Percentiles rank a stretch among this genome's conserved stretches.
Conservation (phyloP, 2,329 filamentous ascomycete genomes). For the Bipolaris victoriae region DNA sequence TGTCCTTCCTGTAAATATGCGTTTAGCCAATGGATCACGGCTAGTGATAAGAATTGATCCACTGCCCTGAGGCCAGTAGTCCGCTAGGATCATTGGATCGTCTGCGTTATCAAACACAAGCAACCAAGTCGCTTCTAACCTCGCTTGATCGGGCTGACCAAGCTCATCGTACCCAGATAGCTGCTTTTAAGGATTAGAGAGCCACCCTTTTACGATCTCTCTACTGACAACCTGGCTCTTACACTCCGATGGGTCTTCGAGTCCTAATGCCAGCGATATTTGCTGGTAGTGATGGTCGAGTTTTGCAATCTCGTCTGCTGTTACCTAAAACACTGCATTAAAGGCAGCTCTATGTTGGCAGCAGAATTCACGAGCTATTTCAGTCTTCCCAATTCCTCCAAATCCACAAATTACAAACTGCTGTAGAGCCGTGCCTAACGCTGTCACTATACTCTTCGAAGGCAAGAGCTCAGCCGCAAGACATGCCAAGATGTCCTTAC, state of each 20-base stretch:
- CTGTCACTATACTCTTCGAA: no score
- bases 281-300: no score
- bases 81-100: constrained; percentile 11
- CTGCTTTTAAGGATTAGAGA: constrained; percentile 14
- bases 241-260: not conserved
- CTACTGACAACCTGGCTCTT: constrained; percentile 13
- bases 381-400: constrained; percentile 26
- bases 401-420: constrained; percentile 14
- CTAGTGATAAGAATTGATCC: no score
- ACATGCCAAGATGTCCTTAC: no score
- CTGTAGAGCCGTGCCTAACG: not conserved
- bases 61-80: constrained; percentile 20
- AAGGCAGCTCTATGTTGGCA: constrained; percentile 9
- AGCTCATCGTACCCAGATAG: constrained; percentile 2
- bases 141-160: constrained; percentile 3
- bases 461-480: no score
- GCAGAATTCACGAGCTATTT: constrained; percentile 22
- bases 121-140: constrained; percentile 18
- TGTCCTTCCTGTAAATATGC: not conserved
- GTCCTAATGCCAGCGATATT: no score
- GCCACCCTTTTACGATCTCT: constrained; percentile 22
- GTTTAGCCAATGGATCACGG: no score
- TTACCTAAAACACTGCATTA: constrained; percentile 11
- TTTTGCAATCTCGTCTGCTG: no score
- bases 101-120: constrained; percentile 25